Conservation (phyloP, 768 basidiomycete genomes). For the Psilocybe cubensis region DNA sequence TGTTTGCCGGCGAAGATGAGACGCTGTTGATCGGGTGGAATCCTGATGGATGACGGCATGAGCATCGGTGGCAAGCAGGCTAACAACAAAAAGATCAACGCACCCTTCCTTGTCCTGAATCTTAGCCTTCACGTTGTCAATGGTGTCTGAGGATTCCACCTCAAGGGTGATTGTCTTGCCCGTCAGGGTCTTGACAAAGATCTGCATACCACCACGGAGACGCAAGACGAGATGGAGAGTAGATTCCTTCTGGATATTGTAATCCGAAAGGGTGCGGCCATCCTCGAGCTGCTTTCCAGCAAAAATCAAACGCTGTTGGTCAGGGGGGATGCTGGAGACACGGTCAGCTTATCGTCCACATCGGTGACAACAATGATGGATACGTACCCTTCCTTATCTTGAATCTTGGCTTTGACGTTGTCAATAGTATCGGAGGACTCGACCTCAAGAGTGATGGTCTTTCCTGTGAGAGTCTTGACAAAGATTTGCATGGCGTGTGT, state of each 20-base stretch:
- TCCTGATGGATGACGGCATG: slow-evolving; percentile 35
- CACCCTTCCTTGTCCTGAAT: slow-evolving; percentile 84
- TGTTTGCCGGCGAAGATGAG: slow-evolving; percentile 98
- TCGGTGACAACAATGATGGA: neutral
- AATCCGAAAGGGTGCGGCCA: slow-evolving; percentile 73
- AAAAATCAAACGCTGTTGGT: slow-evolving; percentile 80
- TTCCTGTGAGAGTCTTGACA: slow-evolving; percentile 81
- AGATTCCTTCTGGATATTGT: slow-evolving; percentile 70
- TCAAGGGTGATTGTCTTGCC: slow-evolving; percentile 93
- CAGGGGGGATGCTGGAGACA: slow-evolving; percentile 63
- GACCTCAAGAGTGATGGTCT: slow-evolving; percentile 79
- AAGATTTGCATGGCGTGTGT: slow-evolving; percentile 75
- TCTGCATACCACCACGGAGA: slow-evolving; percentile 68
- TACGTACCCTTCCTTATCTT: slow-evolving; percentile 82
- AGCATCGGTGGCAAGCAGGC: slow-evolving; percentile 8
- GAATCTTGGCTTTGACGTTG: slow-evolving; percentile 81
- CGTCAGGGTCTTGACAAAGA: slow-evolving; percentile 87
- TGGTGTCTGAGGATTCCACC: slow-evolving; percentile 79
- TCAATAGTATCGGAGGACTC: slow-evolving; percentile 75
- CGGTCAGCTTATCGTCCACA: slow-evolving; percentile 12
- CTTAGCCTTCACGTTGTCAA: slow-evolving; percentile 81
- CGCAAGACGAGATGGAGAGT: slow-evolving; percentile 59
- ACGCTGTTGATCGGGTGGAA: slow-evolving; percentile 90
- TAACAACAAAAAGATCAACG: slow-evolving; percentile 12
- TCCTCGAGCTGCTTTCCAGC: slow-evolving; percentile 87